Base-by-base conservation (phyloP, 495 filamentous ascomycete genomes). In the Xylaria longipes region DNA sequence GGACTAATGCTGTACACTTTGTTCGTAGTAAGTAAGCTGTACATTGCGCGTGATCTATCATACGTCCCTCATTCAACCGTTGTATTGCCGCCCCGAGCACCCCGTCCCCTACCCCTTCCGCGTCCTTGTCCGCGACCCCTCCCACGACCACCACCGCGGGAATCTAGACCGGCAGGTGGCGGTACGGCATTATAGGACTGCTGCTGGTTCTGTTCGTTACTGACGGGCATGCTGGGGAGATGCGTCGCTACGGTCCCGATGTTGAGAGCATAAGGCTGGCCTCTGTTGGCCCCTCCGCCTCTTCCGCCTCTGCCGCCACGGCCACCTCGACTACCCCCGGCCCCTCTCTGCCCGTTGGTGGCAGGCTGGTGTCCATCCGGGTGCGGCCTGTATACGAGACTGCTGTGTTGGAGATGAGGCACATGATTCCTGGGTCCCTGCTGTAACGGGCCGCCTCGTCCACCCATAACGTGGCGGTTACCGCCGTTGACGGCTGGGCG, bases 121-220 rank as follows among this genome's bases (percentile, higher is more conserved):
- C 82, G 76, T 29, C 79, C 77, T 50, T 80, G 78, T 33, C 82
- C 77, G 54, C 88, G 84, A 31, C 89, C 82, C 9, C 89, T 82
- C 20, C 90, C 83, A 58, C 90, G 84, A 25, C 89, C 82, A 17
- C 89, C 82, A 22, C 90, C 82, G 48, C 90, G 80, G 17, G 80
- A 63, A 72, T 94, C 88, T 41, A 96, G 73, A 45, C 72, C 87
- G 35, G 92, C 80, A 0, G 95, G 95, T 6, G 96, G 96, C 5
- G 96, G 94, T 11, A 95, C 92, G 64, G 89, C 89, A 43, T 85
- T 84, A 75, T 96, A 97, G 67, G 81, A 84, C 74, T 89, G 85
- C 33, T 89, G 85, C 25, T 88, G 87, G 33, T 82, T 82, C 15
- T 58, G 61, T 41, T 11, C 15, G 15, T 56, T 9, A 20, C 14